A percentile compares a stretch with the other conserved stretches of the same genome.
Evolutionary conservation across 495 filamentous ascomycete genomes (phyloP).

Genomic region (Terfezia boudieri): DNA sequence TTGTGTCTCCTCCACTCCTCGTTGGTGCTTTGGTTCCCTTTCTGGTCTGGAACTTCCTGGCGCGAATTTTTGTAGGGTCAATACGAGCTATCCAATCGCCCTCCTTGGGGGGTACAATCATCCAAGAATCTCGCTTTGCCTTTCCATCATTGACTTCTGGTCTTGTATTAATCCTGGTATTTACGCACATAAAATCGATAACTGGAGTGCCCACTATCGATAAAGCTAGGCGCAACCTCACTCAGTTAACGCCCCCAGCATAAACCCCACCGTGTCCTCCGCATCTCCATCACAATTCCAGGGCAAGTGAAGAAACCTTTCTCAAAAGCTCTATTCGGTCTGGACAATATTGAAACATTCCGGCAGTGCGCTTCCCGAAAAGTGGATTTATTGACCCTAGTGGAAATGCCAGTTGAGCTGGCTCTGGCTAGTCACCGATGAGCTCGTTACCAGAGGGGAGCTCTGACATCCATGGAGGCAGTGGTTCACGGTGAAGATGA

Average conservation of each 20-base stretch:
- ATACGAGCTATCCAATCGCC: conserved; percentile 40
- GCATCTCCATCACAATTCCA: too few species aligned
- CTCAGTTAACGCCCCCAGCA: too few species aligned
- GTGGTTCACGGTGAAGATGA: conserved; percentile 5
- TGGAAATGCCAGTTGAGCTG: conserved; percentile 16
- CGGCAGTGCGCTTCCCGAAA: too few species aligned
- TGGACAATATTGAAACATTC: too few species aligned
- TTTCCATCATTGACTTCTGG: conserved; percentile 13
- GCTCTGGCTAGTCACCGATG: conserved; percentile 18
- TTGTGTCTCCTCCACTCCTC: conserved; percentile 24
- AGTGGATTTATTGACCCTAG: background rate
- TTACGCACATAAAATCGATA: too few species aligned
- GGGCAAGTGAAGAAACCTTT: too few species aligned
- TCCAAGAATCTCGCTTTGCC: conserved; percentile 67
- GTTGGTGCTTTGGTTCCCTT: conserved; percentile 31
- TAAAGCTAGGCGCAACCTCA: too few species aligned
- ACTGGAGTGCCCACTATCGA: too few species aligned
- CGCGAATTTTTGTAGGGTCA: conserved; percentile 65
- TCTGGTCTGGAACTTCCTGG: conserved; percentile 64
- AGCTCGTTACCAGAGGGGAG: conserved; percentile 18
- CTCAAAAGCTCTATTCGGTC: too few species aligned
- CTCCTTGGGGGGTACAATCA: conserved; percentile 60
- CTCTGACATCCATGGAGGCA: conserved; percentile 13
- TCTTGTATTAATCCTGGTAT: too few species aligned
- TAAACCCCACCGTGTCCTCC: too few species aligned